Base-by-base conservation (phyloP, 768 basidiomycete genomes). In the Coprinopsis strossmayeri region DNA sequence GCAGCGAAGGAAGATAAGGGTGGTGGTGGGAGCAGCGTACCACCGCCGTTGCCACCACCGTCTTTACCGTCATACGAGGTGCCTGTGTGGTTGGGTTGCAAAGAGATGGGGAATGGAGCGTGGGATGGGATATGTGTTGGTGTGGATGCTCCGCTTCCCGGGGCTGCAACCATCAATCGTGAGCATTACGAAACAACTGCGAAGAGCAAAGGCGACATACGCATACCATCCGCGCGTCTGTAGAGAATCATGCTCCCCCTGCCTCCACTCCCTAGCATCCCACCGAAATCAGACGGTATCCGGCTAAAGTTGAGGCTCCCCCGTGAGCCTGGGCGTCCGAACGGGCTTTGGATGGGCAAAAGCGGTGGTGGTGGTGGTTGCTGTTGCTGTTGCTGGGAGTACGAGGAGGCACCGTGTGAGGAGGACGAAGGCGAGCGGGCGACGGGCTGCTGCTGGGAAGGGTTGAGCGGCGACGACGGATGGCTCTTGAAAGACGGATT, bases 201-300 rank as follows among this genome's bases (percentile, higher is more conserved):
- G 44, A 20, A 47, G 41, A 3, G 53, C n/a, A n/a, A n/a, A n/a
- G 40, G 35, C 15, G 30, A 32, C 7, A 32, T 15, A 7, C 9
- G 30, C 15, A 15, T 15, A 32, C 9, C 30, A 15, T 59, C 65
- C 20, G 61, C 62, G 27, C 54, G 57, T 30, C 64, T 63, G 42
- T 70, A 70, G 0, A 70, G 61, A 21, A 69, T 66, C 67, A 70
- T 67, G 1, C 64, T 63, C 1, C 62, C 67, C 3, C 62, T n/a
- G n/a, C n/a, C n/a, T n/a, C n/a, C n/a, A n/a, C n/a, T n/a, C n/a
- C n/a, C n/a, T n/a, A n/a, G 56, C 2, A 55, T 46, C 1, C 38
- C 48, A 2, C 43, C 30, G 5, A 52, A 27, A 15, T 44, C 42
- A 25, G 25, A 26, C 5, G 49, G 42, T 25, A 50, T 44, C 13